Evolutionary conservation across 2,329 filamentous ascomycete species (phyloP).

Genomic region (Penicillium griseofulvum): DNA sequence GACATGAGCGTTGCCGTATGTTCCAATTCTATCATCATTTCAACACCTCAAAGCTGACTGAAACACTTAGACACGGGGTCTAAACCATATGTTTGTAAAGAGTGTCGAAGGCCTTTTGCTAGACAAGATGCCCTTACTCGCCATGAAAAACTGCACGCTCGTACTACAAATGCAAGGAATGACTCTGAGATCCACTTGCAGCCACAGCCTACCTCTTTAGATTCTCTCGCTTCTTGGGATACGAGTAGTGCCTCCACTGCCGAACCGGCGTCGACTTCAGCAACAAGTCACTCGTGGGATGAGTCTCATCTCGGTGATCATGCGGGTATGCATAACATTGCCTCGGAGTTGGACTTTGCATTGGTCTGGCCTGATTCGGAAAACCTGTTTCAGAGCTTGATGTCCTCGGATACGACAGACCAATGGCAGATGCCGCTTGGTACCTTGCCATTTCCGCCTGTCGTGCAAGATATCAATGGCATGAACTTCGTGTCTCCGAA

Average conservation of each 20-base stretch:
- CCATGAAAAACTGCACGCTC: slow-evolving; percentile 44
- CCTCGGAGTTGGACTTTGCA: slow-evolving; percentile 40
- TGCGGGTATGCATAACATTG: slow-evolving; percentile 23
- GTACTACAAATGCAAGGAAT: slow-evolving; percentile 26
- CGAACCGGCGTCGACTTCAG: slow-evolving; percentile 15
- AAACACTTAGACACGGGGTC: slow-evolving; percentile 38
- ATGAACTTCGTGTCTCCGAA: slow-evolving; percentile 36
- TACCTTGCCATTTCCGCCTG: slow-evolving; percentile 39
- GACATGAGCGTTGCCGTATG: slow-evolving; percentile 47
- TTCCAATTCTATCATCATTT: not conserved
- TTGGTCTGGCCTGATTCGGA: slow-evolving; percentile 49
- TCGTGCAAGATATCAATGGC: slow-evolving; percentile 30
- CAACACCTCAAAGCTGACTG: slow-evolving; percentile 16
- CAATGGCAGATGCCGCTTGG: slow-evolving; percentile 47
- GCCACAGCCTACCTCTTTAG: slow-evolving; percentile 19
- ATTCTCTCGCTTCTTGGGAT: slow-evolving; percentile 27
- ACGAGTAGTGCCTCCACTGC: slow-evolving; percentile 21
- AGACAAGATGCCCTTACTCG: slow-evolving; percentile 47
- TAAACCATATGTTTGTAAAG: slow-evolving; percentile 43
- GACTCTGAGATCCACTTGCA: slow-evolving; percentile 9
- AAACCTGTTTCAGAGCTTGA: slow-evolving; percentile 45
- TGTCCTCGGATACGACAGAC: slow-evolving; percentile 40
- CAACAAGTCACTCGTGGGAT: slow-evolving; percentile 26
- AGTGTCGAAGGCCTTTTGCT: slow-evolving; percentile 43
- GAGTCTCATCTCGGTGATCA: slow-evolving; percentile 18